phyloP scores from a whole-genome alignment of 805 yeast species.

The Candida michaelii region DNA sequence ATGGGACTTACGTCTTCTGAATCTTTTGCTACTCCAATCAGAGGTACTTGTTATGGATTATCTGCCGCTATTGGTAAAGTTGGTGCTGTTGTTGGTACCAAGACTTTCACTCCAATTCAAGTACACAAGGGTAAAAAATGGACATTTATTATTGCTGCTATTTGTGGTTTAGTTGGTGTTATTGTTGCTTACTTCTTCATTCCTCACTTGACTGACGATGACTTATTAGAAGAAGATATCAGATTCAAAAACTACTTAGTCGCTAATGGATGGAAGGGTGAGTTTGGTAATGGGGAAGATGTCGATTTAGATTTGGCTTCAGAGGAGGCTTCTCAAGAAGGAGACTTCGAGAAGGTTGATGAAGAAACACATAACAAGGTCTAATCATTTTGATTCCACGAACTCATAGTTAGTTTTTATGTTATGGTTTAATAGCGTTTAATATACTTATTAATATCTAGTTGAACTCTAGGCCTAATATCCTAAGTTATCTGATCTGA shows the following conservation, averaged over 20 bases:
- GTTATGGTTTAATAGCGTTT: too few species aligned
- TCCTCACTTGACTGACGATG: conserved; percentile 72
- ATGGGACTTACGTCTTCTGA: conserved; percentile 68
- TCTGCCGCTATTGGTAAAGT: conserved; percentile 81
- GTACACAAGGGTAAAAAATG: conserved; percentile 61
- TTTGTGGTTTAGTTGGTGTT: conserved; percentile 67
- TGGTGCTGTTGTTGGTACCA: conserved; percentile 83
- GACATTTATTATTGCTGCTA: conserved; percentile 81
- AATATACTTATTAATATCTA: too few species aligned
- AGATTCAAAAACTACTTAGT: conserved; percentile 59
- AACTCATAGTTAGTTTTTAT: neutral
- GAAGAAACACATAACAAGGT: neutral
- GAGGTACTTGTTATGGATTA: conserved; percentile 74
- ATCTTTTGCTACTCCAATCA: conserved; percentile 70
- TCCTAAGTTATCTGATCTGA: neutral
- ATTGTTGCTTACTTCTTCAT: conserved; percentile 57
- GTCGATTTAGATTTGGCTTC: conserved; percentile 20
- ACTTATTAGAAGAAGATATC: conserved; percentile 62
- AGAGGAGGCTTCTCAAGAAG: conserved; percentile 5
- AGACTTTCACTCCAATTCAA: conserved; percentile 68
- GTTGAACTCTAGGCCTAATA: too few species aligned
- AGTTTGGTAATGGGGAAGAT: conserved; percentile 35
- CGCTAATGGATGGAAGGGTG: conserved; percentile 59
- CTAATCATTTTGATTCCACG: too few species aligned
- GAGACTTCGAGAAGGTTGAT: conserved; percentile 2